Percentiles rank a stretch among this genome's conserved stretches.
Conservation (phyloP, 2,329 filamentous ascomycete genomes). For the Aspergillus eucalypticola region DNA sequence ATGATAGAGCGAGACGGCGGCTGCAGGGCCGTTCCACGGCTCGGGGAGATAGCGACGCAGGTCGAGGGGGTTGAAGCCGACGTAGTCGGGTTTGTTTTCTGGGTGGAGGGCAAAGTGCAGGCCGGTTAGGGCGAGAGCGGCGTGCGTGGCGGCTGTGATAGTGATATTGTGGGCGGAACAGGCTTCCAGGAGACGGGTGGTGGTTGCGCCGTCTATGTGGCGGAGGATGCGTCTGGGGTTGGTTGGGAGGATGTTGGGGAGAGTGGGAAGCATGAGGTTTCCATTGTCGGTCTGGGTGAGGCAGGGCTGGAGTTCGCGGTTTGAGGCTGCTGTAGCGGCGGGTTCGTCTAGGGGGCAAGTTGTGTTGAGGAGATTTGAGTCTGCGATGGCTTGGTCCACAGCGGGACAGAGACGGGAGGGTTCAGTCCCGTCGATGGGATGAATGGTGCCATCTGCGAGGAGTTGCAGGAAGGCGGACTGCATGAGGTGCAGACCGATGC, state of each 20-base stretch:
- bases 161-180: neutral
- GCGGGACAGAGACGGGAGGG: conserved; percentile 2
- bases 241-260: neutral
- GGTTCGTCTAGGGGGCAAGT: conserved; percentile 66
- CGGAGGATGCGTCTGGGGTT: neutral
- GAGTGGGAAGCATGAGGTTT: neutral
- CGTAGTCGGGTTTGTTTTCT: neutral
- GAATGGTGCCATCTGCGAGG: neutral
- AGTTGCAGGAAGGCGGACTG: neutral
- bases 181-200: neutral
- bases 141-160: neutral
- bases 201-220: neutral
- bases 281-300: neutral
- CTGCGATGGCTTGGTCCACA: conserved; percentile 32
- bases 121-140: neutral
- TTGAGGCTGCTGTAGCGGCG: conserved; percentile 56
- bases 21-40: neutral
- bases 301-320: neutral
- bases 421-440: neutral
- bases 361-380: conserved; percentile 55
- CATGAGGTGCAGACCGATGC: neutral
- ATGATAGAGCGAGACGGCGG: neutral
- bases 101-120: neutral
- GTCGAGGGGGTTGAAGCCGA: neutral
- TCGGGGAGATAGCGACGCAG: neutral